Evolutionary conservation across 805 yeast genomes (phyloP).

Genomic region (Suhomyces emberorum): DNA sequence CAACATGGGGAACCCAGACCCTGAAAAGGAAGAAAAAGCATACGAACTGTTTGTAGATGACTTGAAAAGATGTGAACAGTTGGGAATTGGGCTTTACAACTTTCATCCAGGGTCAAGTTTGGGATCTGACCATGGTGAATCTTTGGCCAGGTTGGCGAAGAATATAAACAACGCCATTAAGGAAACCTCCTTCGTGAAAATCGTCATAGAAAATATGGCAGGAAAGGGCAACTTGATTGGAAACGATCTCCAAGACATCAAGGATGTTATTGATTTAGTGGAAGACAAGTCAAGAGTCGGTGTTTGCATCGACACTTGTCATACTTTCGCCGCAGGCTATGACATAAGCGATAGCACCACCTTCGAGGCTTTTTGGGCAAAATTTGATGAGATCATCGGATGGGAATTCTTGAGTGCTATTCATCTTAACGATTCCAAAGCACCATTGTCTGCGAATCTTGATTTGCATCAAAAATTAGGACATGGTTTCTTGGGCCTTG

Average conservation of each 20-base stretch:
- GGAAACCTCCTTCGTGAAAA: slow-evolving; percentile 74
- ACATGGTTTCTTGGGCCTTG: slow-evolving; percentile 83
- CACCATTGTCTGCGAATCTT: slow-evolving; percentile 84
- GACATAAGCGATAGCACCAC: slow-evolving; percentile 63
- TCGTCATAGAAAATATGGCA: slow-evolving; percentile 96
- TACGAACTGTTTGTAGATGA: slow-evolving; percentile 81
- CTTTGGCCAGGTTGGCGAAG: slow-evolving; percentile 67
- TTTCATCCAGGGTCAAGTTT: slow-evolving; percentile 92
- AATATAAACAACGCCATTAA: slow-evolving; percentile 76
- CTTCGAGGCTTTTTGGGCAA: slow-evolving; percentile 67
- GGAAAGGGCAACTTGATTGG: slow-evolving; percentile 94
- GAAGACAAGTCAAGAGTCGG: slow-evolving; percentile 85
- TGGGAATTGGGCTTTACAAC: slow-evolving; percentile 83
- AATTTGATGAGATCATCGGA: slow-evolving; percentile 76
- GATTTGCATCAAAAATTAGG: slow-evolving; percentile 92
- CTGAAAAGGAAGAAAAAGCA: slow-evolving; percentile 72
- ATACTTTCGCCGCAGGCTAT: slow-evolving; percentile 94
- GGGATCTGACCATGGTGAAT: slow-evolving; percentile 60
- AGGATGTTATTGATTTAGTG: slow-evolving; percentile 70
- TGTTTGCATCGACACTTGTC: slow-evolving; percentile 95
- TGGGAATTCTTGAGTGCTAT: slow-evolving; percentile 70
- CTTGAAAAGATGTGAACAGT: slow-evolving; percentile 76
- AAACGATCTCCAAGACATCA: slow-evolving; percentile 70
- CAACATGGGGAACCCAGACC: slow-evolving; percentile 88
- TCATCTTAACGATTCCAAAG: slow-evolving; percentile 93